Percentiles rank a stretch among this genome's conserved stretches.
phyloP scores from a whole-genome alignment of 371 early-diverging fungal species.

The Smittium mucronatum region DNA sequence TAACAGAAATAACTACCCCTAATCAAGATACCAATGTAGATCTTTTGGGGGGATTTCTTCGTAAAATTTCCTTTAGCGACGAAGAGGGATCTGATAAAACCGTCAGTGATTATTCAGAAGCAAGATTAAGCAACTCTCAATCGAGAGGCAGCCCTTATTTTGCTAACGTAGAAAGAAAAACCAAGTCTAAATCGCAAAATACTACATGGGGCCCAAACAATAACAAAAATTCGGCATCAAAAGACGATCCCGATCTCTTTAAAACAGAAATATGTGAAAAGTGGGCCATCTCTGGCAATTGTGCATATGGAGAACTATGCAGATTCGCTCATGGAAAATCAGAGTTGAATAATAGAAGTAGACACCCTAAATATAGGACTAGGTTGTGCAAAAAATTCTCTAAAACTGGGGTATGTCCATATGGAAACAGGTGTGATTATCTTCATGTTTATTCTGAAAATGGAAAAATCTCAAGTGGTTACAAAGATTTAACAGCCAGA shows the following conservation, averaged over 20 bases:
- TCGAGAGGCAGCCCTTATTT: too few relatives aligned
- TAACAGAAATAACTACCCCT: too few relatives aligned
- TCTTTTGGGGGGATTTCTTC: background rate
- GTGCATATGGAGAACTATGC: slow-evolving; percentile 88
- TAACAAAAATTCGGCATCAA: background rate
- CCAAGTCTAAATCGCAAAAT: background rate
- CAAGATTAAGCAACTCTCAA: too few relatives aligned
- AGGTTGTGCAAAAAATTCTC: slow-evolving; percentile 80
- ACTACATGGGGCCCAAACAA: background rate
- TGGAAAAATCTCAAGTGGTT: slow-evolving; percentile 5
- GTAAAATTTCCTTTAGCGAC: background rate
- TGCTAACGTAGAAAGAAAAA: too few relatives aligned
- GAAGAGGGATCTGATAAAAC: background rate
- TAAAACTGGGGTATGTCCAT: slow-evolving; percentile 80
- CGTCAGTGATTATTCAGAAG: background rate
- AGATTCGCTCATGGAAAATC: slow-evolving; percentile 83
- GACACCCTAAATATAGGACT: slow-evolving; percentile 93
- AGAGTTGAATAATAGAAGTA: slow-evolving; percentile 67
- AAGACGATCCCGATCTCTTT: background rate
- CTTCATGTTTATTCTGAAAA: slow-evolving; percentile 45
- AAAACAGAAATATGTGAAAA: slow-evolving; percentile 14
- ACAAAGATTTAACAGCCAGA: background rate
- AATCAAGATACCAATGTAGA: too few relatives aligned
- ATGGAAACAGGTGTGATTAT: slow-evolving; percentile 92
- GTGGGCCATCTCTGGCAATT: slow-evolving; percentile 74